A percentile compares a stretch with the other conserved stretches of the same genome.
Conservation (phyloP, 2,329 filamentous ascomycete species). For the Aspergillus persii region DNA sequence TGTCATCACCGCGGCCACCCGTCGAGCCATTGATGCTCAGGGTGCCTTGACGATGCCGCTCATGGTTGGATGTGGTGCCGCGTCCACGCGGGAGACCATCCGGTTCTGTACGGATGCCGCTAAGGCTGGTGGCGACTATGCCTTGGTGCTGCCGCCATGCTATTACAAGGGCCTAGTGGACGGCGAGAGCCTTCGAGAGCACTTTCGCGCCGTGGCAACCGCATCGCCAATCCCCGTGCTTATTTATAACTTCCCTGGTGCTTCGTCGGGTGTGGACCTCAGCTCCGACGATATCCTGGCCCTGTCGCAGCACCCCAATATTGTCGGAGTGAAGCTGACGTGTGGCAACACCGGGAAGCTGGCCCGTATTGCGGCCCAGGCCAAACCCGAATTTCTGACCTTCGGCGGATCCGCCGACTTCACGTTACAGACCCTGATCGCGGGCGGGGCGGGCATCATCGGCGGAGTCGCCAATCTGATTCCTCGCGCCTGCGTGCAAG, state of each 20-base stretch:
- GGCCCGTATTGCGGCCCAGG: conserved; percentile 56
- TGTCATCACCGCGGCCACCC: conserved; percentile 66
- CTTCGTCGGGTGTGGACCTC: conserved; percentile 65
- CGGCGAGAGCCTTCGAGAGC: conserved; percentile 58
- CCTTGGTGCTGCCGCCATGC: conserved; percentile 70
- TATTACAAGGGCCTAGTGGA: conserved; percentile 71
- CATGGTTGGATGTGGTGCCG: conserved; percentile 72
- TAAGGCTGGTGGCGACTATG: conserved; percentile 69
- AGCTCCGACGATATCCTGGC: conserved; percentile 63
- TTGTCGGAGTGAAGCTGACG: conserved; percentile 69
- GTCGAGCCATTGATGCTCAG: conserved; percentile 64
- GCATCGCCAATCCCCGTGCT: conserved; percentile 62
- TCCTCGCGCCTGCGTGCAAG: conserved; percentile 74
- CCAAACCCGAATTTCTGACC: conserved; percentile 66
- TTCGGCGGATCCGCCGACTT: conserved; percentile 89
- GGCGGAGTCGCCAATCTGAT: conserved; percentile 82
- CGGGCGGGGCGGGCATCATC: conserved; percentile 79
- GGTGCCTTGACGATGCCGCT: conserved; percentile 66
- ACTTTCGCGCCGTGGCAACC: conserved; percentile 64
- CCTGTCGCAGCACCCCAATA: conserved; percentile 60
- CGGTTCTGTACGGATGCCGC: conserved; percentile 67
- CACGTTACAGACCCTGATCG: conserved; percentile 75
- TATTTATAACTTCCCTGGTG: conserved; percentile 72
- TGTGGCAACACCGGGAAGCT: conserved; percentile 75
- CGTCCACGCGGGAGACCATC: conserved; percentile 72